phyloP scores from a whole-genome alignment of 331 rosid genomes.

The Acacia concinna region DNA sequence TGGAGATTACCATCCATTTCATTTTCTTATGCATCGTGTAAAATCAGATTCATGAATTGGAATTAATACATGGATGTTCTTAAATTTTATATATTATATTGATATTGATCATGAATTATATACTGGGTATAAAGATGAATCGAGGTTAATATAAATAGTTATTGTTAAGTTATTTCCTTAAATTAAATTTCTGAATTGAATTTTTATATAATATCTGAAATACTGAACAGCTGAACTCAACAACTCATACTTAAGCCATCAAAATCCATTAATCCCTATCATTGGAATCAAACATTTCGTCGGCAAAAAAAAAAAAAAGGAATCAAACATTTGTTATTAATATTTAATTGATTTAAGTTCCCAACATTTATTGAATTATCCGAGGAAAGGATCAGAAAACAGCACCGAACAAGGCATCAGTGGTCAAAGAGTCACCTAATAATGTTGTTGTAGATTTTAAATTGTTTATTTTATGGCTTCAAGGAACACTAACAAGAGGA shows the following conservation, averaged over 20 bases:
- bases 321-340: neutral
- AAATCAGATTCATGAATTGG: neutral
- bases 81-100: no score
- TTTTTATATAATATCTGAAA: no score
- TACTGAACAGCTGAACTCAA: no score
- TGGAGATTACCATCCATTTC: neutral
- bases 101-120: neutral
- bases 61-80: no score
- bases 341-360: neutral
- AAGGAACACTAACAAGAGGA: neutral
- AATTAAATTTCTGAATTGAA: no score
- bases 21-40: neutral
- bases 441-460: neutral
- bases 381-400: neutral
- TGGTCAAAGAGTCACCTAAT: neutral
- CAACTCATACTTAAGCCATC: no score
- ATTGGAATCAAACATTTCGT: no score
- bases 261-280: no score
- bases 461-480: neutral
- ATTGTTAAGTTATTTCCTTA: no score
- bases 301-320: no score
- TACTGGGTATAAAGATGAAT: no score
- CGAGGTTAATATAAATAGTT: no score
- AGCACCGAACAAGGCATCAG: neutral
- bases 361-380: neutral